These are phyloP conservation scores for Lasiodiplodia sp. DNA, from an alignment of 2,329 filamentous ascomycete species.

Conservation along the genomic window DNA sequence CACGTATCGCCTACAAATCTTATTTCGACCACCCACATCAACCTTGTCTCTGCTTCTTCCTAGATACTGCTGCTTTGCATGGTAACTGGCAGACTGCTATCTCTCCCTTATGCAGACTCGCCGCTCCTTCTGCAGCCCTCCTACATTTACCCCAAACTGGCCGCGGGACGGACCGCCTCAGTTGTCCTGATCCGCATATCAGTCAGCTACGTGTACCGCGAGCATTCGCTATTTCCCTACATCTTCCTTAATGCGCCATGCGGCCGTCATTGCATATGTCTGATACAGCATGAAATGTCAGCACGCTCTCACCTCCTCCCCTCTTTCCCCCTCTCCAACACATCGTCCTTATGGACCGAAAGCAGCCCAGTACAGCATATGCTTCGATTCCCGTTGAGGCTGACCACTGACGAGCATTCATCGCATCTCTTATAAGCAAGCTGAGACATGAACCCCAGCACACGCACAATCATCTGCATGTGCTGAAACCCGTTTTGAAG, in stretches of 20 bases:
- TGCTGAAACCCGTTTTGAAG: too few relatives aligned
- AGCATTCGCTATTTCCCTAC: background rate
- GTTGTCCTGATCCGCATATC: background rate
- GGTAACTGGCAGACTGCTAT: background rate
- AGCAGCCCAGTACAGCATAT: background rate
- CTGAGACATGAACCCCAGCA: background rate
- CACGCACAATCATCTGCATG: background rate
- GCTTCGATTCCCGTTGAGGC: background rate
- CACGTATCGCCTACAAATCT: slow-evolving; percentile 9
- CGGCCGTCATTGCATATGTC: too few relatives aligned
- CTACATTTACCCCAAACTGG: background rate
- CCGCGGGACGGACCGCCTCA: background rate
- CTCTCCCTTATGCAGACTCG: background rate
- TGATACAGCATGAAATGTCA: slow-evolving; percentile 4
- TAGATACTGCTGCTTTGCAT: background rate
- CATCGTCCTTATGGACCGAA: too few relatives aligned
- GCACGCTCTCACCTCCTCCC: background rate
- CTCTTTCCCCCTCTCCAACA: too few relatives aligned
- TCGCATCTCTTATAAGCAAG: background rate
- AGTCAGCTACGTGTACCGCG: slow-evolving; percentile 1
- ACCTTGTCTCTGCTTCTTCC: background rate
- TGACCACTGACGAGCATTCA: background rate
- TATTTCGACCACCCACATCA: slow-evolving; percentile 5
- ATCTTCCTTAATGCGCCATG: background rate
- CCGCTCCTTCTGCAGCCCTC: background rate